Base-by-base conservation (phyloP, 2,329 filamentous ascomycete genomes). In the Epichloe gansuensis region DNA sequence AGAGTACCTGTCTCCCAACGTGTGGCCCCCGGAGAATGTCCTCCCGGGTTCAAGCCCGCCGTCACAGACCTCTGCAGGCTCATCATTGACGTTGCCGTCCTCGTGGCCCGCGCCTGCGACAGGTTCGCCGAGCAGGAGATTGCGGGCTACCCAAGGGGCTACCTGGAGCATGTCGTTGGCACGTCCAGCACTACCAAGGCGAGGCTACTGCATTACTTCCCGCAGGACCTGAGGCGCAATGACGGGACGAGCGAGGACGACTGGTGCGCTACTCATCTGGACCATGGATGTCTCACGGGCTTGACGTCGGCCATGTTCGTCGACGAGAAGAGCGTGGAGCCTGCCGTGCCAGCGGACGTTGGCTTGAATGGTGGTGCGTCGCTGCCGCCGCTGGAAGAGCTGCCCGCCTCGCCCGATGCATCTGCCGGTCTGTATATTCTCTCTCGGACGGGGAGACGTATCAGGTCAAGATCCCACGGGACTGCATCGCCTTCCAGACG, bases 301-400 rank as follows among this genome's bases (percentile, higher is more conserved):
- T 76, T 98, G 37, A 98, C 93, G 0, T 91, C 86, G 2, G 91
- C 91, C 59, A 95, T 97, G 90, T 97, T 95, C 67, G 78, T 97
- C 56, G 89, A 97, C 63, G 91, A 97, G 70, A 69, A 67, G 37
- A 65, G 66, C 55, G 60, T 72, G 56, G 56, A 61, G 54, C 61
- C 71, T 41, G 59, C 69, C 43, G 64, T 71, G 1, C 66, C 66
- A 50, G 49, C 56, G 60, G 54, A 50, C 39, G 50, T 51, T 13
- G 51, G 52, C n/a, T 5, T 56, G 31, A 59, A 55, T 1, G 62
- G 60, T 3, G 62, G 5, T 2, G 37, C 64, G 37, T 64, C 65
- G 17, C 65, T 72, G 2, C 67, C 76, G 2, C 73, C 78, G 0
- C 75, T 95, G 0, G 71, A 77, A 0, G 91, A 96, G 69, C 78